Base-by-base conservation (phyloP, 371 early-diverging fungal species). In the Mucor velutinosus region DNA sequence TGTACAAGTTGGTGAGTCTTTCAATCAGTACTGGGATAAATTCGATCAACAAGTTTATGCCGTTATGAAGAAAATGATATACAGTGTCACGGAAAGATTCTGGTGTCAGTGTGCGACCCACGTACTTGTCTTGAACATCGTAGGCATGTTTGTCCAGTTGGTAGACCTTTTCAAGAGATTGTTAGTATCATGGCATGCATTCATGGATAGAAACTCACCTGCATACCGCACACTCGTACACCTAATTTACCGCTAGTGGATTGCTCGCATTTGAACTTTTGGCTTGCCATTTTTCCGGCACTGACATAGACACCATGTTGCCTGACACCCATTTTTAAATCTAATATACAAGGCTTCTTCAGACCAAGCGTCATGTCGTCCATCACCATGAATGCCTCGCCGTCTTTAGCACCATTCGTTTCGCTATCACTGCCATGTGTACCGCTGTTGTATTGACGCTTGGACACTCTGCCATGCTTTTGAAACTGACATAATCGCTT, bases 221-320 rank as follows among this genome's bases (percentile, higher is more conserved):
- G 96, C 94, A 96, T 93, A n/a, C 98, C 97, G 75, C 98, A 96
- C 58, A 97, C 90, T 11, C 97, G 87, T 37, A 95, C 94, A 10
- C 98, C 98, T 25, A 96, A 83, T 53, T 83, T 80, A 67, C 90
- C 89, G 71, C 94, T 94, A 17, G 98, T 97, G 4, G 93, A 91
- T 58, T 86, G 84, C 65, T 91, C 93, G 67, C 95, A 96, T 76
- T 96, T 97, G 57, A 82, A 77, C 63, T 89, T 94, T 77, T 97
- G 96, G 47, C 91, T 92, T 27, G 79, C 72, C 60, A 90, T 83
- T 76, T 97, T 97, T 51, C 86, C 87, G 25, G 83, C 81, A 1
- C 90, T 78, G 0, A 92, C 95, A 77, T 92, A 86, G 58, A 97
- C 88, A 5, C 97, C 96, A 70, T 96, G 93, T 76, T 97, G 98